Percentiles rank a stretch among this genome's conserved stretches.
Conservation (phyloP, 805 yeast genomes). For the Torulaspora microellipsoides region DNA sequence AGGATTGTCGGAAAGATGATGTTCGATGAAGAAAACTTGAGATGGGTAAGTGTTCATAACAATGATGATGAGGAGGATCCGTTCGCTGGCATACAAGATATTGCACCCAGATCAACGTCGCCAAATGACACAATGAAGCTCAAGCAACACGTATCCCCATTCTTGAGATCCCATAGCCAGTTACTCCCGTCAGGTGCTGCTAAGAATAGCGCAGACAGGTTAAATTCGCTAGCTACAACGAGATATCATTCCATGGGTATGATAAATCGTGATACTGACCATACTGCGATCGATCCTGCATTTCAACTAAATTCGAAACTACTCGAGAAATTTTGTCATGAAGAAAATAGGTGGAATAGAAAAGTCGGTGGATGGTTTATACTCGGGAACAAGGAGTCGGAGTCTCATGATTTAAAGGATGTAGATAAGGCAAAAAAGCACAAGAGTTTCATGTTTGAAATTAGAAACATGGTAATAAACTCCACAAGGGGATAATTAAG, state of each 20-base stretch:
- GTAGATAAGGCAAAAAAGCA: conserved; percentile 15
- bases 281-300: conserved; percentile 8
- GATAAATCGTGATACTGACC: conserved; percentile 3
- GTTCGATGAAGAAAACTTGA: conserved; percentile 31
- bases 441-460: conserved; percentile 32
- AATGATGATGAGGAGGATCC: conserved; percentile 29
- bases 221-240: conserved; percentile 19
- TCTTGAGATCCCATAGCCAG: conserved; percentile 26
- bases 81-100: conserved; percentile 27
- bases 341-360: conserved; percentile 33
- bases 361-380: conserved; percentile 32
- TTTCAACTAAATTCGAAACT: conserved; percentile 20
- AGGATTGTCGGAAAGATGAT: conserved; percentile 33
- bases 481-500: conserved; percentile 24
- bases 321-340: conserved; percentile 31
- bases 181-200: conserved; percentile 12
- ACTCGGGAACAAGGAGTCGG: conserved; percentile 14
- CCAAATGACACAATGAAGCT: conserved; percentile 5
- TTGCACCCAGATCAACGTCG: conserved; percentile 8
- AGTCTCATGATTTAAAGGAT: conserved; percentile 3
- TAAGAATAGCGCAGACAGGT: conserved; percentile 9
- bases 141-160: conserved; percentile 16
- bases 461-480: conserved; percentile 34
- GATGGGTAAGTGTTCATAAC: conserved; percentile 32
- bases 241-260: conserved; percentile 23